These are phyloP conservation scores for Penicillium flavigenum DNA, from an alignment of 495 filamentous ascomycete species.

Conservation along the genomic window DNA sequence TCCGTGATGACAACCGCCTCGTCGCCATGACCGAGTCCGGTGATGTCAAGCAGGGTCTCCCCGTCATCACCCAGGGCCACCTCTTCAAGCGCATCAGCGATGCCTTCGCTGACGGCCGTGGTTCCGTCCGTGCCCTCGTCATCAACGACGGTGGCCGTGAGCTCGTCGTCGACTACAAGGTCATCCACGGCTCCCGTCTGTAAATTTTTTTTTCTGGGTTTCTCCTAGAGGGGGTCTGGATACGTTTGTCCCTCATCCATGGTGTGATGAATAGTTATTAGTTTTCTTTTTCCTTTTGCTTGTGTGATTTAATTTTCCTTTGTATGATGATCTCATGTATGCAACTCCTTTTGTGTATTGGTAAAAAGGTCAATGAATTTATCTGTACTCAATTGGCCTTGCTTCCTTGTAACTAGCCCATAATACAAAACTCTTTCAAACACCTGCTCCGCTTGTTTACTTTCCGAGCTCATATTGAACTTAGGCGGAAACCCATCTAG, in stretches of 20 bases:
- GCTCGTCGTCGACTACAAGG: constrained; percentile 98
- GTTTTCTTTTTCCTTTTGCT: constrained; percentile 4
- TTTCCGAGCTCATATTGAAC: background rate
- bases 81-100: constrained; percentile 80
- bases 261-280: constrained; percentile 13
- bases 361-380: constrained; percentile 24
- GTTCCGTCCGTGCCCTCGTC: constrained; percentile 90
- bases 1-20: constrained; percentile 80
- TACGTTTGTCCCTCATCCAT: constrained; percentile 13
- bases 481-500: background rate
- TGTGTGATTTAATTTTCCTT: constrained; percentile 25
- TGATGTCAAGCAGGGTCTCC: constrained; percentile 95
- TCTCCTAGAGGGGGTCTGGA: constrained; percentile 9
- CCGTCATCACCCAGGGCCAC: constrained; percentile 88
- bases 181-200: constrained; percentile 78
- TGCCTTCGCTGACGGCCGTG: constrained; percentile 88
- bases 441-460: background rate
- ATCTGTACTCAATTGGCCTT: constrained; percentile 12
- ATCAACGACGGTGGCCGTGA: constrained; percentile 92
- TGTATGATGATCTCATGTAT: constrained; percentile 31
- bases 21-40: constrained; percentile 84
- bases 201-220: constrained; percentile 41
- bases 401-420: constrained; percentile 3
- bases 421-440: background rate
- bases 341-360: constrained; percentile 10